Conservation (phyloP, 352 stramenopile species). For the Paralagenidium karlingii region DNA sequence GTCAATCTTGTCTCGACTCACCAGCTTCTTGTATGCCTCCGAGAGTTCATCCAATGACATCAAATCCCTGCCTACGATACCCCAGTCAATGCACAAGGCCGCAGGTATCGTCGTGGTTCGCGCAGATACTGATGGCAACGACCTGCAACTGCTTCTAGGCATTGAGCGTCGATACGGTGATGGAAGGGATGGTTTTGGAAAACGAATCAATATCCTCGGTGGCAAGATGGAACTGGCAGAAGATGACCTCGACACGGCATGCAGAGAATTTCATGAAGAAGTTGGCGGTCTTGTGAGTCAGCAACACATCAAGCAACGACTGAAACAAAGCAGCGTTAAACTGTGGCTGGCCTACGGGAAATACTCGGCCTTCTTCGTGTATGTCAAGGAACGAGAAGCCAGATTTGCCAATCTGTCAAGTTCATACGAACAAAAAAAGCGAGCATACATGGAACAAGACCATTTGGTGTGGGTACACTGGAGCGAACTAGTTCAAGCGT, state of each 20-base stretch:
- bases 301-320: neutral
- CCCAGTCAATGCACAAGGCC: too few species aligned
- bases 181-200: too few species aligned
- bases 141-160: too few species aligned
- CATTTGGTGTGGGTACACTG: constrained; percentile 9
- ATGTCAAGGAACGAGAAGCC: neutral
- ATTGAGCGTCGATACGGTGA: too few species aligned
- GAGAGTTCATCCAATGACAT: too few species aligned
- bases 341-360: neutral
- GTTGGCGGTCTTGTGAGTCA: constrained; percentile 2
- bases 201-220: constrained; percentile 1
- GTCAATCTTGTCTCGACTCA: too few species aligned
- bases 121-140: too few species aligned
- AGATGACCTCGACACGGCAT: neutral
- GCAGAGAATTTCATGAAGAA: constrained; percentile 3
- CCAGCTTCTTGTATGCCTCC: too few species aligned
- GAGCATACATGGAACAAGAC: constrained; percentile 1
- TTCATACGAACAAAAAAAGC: neutral
- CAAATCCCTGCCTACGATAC: too few species aligned
- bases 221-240: neutral
- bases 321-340: neutral
- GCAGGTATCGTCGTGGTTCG: too few species aligned
- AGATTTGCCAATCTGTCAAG: neutral
- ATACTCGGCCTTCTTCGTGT: constrained; percentile 4
- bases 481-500: constrained; percentile 1